Evolutionary conservation across 2,329 filamentous ascomycete species (phyloP).

Genomic region (Apiospora saccharicola): DNA sequence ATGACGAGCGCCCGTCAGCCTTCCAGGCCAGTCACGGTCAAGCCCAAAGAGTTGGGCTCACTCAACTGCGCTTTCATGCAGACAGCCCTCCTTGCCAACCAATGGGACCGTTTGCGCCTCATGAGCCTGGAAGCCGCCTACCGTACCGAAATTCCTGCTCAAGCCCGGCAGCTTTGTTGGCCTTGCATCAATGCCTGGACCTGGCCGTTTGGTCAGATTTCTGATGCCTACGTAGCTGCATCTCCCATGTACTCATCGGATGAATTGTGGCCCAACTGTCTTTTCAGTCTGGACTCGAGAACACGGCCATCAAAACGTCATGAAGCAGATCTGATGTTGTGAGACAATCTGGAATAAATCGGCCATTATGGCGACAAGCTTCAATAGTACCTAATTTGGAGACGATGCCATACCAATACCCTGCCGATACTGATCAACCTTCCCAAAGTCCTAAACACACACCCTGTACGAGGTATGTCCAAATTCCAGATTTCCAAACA

Average conservation of each 20-base stretch:
- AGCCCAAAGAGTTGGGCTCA: constrained; percentile 17
- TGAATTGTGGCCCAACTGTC: constrained; percentile 11
- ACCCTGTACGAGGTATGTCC: background rate
- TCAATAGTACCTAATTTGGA: constrained; percentile 21
- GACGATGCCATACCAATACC: background rate
- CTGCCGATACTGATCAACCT: constrained; percentile 8
- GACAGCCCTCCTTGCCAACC: constrained; percentile 11
- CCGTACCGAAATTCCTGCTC: constrained; percentile 24
- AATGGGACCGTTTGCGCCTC: constrained; percentile 20
- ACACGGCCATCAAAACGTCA: constrained; percentile 27
- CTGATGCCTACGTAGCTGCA: constrained; percentile 7
- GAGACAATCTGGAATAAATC: constrained; percentile 24
- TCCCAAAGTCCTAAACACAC: constrained; percentile 16
- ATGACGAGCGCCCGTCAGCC: constrained; percentile 11
- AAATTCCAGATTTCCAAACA: constrained; percentile 11
- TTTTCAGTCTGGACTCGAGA: constrained; percentile 4
- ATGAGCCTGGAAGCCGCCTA: constrained; percentile 22
- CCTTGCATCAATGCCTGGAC: constrained; percentile 43
- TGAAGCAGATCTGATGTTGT: constrained; percentile 31
- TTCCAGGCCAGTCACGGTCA: constrained; percentile 12
- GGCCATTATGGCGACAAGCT: constrained; percentile 15
- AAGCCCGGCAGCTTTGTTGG: constrained; percentile 40
- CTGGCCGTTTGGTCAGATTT: constrained; percentile 32
- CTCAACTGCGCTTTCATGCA: constrained; percentile 24
- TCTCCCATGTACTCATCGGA: constrained; percentile 8